A percentile compares a stretch with the other conserved stretches of the same genome.
These are phyloP conservation scores for Claviceps humidiphila DNA, from an alignment of 2,329 filamentous ascomycete genomes.

Conservation along the genomic window DNA sequence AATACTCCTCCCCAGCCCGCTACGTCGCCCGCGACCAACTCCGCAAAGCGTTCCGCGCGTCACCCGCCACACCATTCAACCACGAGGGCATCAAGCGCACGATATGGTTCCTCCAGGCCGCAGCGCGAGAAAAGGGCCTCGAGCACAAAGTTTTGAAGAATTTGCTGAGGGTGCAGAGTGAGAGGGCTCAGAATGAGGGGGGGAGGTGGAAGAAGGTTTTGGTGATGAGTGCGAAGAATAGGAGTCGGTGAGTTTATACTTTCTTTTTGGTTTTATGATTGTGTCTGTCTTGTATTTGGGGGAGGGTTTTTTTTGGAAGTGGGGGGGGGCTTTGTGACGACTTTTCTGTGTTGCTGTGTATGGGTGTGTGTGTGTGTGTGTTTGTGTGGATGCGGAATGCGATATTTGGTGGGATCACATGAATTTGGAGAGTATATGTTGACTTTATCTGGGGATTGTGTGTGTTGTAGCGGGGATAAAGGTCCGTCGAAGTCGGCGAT, in stretches of 20 bases:
- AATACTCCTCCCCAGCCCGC: constrained; percentile 56
- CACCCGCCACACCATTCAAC: constrained; percentile 25
- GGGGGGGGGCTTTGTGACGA: no score
- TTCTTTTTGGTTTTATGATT: neutral
- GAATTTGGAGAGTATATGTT: no score
- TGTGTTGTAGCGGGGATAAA: constrained; percentile 6
- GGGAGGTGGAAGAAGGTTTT: constrained; percentile 11
- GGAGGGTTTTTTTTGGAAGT: neutral
- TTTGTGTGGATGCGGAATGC: no score
- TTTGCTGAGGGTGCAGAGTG: constrained; percentile 30
- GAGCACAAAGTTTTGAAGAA: constrained; percentile 65
- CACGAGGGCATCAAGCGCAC: constrained; percentile 46
- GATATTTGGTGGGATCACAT: no score
- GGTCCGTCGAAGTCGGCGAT: constrained; percentile 11
- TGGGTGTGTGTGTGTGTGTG: no score
- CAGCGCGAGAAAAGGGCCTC: constrained; percentile 47
- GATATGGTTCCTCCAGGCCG: constrained; percentile 55
- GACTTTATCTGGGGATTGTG: no score
- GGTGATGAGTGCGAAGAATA: constrained; percentile 11
- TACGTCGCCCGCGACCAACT: constrained; percentile 47
- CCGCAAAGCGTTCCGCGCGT: constrained; percentile 41
- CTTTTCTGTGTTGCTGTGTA: no score
- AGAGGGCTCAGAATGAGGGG: constrained; percentile 5
- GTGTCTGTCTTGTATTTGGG: no score
- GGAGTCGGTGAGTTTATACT: constrained; percentile 13